Percentiles rank a stretch among this genome's conserved stretches.
These are phyloP conservation scores for Trichophyton rubrum DNA, from an alignment of 2,329 filamentous ascomycete species.

Conservation along the genomic window DNA sequence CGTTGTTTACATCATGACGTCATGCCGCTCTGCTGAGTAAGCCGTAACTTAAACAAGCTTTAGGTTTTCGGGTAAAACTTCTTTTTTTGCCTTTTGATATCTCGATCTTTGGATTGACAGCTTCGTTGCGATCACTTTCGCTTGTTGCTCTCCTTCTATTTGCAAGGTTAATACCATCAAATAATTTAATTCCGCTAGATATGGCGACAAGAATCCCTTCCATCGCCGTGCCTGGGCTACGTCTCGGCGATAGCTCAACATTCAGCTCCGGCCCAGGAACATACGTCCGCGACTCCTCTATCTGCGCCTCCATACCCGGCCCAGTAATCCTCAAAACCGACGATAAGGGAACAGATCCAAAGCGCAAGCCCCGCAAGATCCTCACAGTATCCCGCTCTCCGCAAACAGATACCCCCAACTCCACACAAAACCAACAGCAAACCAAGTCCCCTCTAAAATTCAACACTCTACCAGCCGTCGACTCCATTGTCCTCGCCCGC, in stretches of 20 bases:
- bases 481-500: constrained; percentile 66
- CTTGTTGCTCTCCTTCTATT: constrained; percentile 9
- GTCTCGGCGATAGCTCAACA: constrained; percentile 54
- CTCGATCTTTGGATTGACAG: not conserved
- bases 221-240: constrained; percentile 68
- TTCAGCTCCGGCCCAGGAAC: constrained; percentile 71
- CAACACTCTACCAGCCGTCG: constrained; percentile 70
- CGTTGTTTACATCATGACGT: constrained; percentile 1
- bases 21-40: not conserved
- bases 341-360: constrained; percentile 20
- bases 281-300: constrained; percentile 60
- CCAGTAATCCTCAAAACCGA: constrained; percentile 43
- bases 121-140: not conserved
- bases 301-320: constrained; percentile 75
- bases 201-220: constrained; percentile 20
- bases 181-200: not conserved
- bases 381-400: constrained; percentile 20
- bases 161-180: constrained; percentile 10
- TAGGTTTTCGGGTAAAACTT: not conserved
- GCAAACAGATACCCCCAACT: constrained; percentile 13
- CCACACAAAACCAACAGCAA: constrained; percentile 6
- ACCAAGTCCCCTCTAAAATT: constrained; percentile 23
- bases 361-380: constrained; percentile 15
- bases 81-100: not conserved
- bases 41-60: not conserved